phyloP scores from a whole-genome alignment of 2,329 filamentous ascomycete genomes.

The Didymella pinodella region DNA sequence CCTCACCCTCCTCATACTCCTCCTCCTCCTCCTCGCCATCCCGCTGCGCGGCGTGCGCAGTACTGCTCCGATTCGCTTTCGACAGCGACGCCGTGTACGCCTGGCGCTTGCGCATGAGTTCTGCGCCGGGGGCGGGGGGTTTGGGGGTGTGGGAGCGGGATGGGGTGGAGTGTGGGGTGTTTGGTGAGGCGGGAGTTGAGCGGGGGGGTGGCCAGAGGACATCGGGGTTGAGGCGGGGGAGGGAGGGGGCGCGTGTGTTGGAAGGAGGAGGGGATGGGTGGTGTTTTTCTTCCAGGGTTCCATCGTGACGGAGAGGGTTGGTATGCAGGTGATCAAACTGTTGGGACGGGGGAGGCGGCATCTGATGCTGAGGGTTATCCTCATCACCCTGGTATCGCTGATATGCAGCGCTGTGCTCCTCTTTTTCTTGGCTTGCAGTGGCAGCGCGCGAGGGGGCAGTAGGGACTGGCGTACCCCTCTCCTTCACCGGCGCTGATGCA shows the following conservation, averaged over 20 bases:
- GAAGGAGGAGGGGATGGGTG: background rate
- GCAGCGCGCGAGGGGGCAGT: background rate
- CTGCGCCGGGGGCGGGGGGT: conserved; percentile 6
- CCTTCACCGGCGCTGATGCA: background rate
- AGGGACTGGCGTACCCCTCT: background rate
- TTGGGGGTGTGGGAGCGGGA: background rate
- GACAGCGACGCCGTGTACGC: conserved; percentile 11
- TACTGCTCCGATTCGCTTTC: background rate
- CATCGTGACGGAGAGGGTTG: background rate
- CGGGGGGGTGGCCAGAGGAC: background rate
- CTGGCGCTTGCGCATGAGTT: conserved; percentile 17
- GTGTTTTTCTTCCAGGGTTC: background rate
- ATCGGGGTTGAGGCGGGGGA: background rate
- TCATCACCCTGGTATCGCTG: background rate
- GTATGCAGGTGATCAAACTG: background rate
- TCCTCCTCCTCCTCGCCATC: background rate
- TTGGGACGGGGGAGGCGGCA: background rate
- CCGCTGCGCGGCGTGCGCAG: too few species aligned
- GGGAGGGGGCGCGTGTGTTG: background rate
- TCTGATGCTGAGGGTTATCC: background rate
- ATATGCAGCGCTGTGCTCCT: background rate
- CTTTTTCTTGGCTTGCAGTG: background rate
- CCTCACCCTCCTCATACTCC: background rate
- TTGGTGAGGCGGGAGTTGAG: background rate
- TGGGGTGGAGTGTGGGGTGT: background rate